Percentiles rank a stretch among this genome's conserved stretches.
Conservation (phyloP, 2,329 filamentous ascomycete genomes). For the Coniochaeta prunicola region DNA sequence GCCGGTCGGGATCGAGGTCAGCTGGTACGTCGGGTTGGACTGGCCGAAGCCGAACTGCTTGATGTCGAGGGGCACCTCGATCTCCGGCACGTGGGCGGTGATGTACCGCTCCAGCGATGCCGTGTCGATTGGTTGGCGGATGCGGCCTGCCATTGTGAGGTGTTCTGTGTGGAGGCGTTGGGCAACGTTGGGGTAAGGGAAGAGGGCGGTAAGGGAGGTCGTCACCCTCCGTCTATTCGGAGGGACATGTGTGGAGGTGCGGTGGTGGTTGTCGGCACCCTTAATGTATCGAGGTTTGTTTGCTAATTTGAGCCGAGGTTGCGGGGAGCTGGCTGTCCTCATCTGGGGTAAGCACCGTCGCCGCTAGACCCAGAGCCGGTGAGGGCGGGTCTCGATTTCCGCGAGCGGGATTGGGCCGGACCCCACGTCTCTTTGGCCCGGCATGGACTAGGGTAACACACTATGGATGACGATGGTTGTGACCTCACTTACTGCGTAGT, state of each 20-base stretch:
- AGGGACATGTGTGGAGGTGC: background rate
- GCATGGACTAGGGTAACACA: background rate
- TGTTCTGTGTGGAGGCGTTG: too few species aligned
- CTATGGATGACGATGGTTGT: too few species aligned
- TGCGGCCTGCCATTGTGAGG: conserved; percentile 74
- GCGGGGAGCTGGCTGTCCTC: background rate
- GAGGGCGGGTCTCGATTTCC: conserved; percentile 1
- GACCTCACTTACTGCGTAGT: background rate
- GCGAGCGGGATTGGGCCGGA: background rate
- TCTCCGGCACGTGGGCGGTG: conserved; percentile 67
- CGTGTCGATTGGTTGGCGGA: conserved; percentile 87
- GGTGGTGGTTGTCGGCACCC: background rate
- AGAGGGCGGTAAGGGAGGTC: background rate
- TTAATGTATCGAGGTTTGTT: background rate
- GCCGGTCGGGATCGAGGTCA: conserved; percentile 60
- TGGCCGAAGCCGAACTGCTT: conserved; percentile 98
- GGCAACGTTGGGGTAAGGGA: too few species aligned
- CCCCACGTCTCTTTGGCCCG: background rate
- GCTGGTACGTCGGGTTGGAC: conserved; percentile 93
- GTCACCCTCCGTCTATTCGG: background rate
- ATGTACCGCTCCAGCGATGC: conserved; percentile 74
- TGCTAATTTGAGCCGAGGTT: background rate
- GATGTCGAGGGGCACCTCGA: conserved; percentile 74
- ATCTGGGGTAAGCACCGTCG: background rate
- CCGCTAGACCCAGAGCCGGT: background rate